These are phyloP conservation scores for Lachnellula hyalina DNA, from an alignment of 2,329 filamentous ascomycete species.

Conservation along the genomic window DNA sequence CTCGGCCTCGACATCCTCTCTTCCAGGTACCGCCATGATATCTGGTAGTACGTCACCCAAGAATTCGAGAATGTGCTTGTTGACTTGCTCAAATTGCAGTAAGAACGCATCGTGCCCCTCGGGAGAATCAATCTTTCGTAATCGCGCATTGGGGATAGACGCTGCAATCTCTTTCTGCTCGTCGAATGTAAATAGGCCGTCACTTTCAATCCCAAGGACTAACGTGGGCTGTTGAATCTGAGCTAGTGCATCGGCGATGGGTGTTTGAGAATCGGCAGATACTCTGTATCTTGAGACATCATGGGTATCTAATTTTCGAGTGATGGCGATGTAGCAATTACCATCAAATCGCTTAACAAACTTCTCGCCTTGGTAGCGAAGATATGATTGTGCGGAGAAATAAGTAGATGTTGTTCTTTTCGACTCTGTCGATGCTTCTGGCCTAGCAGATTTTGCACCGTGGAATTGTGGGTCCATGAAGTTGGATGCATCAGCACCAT, in stretches of 20 bases:
- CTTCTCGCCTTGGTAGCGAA: conserved; percentile 93
- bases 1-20: conserved; percentile 35
- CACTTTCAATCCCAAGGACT: conserved; percentile 89
- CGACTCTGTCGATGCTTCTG: conserved; percentile 30
- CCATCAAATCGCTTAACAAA: conserved; percentile 97
- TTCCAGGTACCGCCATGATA: conserved; percentile 68
- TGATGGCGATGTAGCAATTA: conserved; percentile 99
- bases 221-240: conserved; percentile 84
- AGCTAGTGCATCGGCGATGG: conserved; percentile 67
- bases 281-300: conserved; percentile 78
- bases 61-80: conserved; percentile 78
- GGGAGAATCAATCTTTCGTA: conserved; percentile 86
- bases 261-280: conserved; percentile 33
- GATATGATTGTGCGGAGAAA: conserved; percentile 95
- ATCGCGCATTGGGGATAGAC: conserved; percentile 67
- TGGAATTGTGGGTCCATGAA: conserved; percentile 66
- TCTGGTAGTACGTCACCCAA: conserved; percentile 77
- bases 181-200: conserved; percentile 93
- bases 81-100: conserved; percentile 96
- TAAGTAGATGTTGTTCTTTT: conserved; percentile 62
- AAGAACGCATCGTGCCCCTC: conserved; percentile 97
- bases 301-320: conserved; percentile 94
- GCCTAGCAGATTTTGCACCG: conserved; percentile 49
- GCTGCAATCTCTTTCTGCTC: conserved; percentile 90
- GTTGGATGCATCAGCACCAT: conserved; percentile 29